These are phyloP conservation scores for Yarrowia bubula DNA, from an alignment of 805 yeast species.

Conservation along the genomic window DNA sequence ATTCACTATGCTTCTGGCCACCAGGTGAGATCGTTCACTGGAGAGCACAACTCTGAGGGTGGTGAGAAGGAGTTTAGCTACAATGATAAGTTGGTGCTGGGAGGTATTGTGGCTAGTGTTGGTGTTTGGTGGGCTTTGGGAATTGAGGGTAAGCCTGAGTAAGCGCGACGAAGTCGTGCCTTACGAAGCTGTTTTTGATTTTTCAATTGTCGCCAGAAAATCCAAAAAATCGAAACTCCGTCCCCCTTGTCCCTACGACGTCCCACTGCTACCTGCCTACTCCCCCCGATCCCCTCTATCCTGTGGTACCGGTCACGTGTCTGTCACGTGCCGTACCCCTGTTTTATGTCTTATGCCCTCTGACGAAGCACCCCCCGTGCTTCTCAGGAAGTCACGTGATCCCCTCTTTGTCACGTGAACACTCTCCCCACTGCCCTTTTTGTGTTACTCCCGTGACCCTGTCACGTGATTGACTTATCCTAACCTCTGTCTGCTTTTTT, in stretches of 20 bases:
- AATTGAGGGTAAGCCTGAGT: slow-evolving; percentile 30
- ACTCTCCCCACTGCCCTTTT: not conserved
- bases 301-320: too few species aligned
- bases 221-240: too few species aligned
- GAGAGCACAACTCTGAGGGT: not conserved
- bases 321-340: too few species aligned
- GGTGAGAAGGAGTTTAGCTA: not conserved
- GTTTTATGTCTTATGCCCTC: not conserved
- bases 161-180: not conserved
- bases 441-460: not conserved
- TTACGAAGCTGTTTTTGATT: not conserved
- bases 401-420: too few species aligned
- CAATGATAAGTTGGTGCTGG: slow-evolving; percentile 39
- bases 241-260: too few species aligned
- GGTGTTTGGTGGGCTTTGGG: slow-evolving; percentile 42
- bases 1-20: slow-evolving; percentile 21
- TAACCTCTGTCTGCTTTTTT: too few species aligned
- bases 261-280: not conserved
- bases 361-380: too few species aligned
- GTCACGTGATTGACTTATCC: slow-evolving; percentile 1
- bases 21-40: not conserved
- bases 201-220: too few species aligned
- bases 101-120: slow-evolving; percentile 38
- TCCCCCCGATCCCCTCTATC: not conserved
- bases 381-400: too few species aligned